Percentiles rank a stretch among this genome's conserved stretches.
Evolutionary conservation across 169 alveolate species (phyloP).

Genomic region (Cystoisospora suis): DNA sequence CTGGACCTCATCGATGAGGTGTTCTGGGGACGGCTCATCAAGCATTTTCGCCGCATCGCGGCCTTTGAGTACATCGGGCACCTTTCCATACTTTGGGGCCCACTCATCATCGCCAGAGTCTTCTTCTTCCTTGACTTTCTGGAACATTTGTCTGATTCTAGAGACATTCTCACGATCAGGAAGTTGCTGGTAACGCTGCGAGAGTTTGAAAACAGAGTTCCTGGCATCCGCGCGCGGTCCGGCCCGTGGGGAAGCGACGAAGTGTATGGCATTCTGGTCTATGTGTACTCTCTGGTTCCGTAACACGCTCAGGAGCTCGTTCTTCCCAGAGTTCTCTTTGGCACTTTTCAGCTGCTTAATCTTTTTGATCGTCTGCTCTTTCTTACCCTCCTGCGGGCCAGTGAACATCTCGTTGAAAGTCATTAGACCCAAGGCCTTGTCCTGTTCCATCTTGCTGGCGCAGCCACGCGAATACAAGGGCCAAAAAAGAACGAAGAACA

Average conservation of each 20-base stretch:
- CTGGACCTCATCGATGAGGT: neutral
- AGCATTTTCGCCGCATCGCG: neutral
- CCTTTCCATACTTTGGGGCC: neutral
- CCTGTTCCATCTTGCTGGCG: too few relatives aligned
- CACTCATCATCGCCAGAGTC: slow-evolving; percentile 2
- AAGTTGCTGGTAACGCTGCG: neutral
- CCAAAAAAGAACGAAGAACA: too few relatives aligned
- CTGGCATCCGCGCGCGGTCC: slow-evolving; percentile 11
- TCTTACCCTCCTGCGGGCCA: too few relatives aligned
- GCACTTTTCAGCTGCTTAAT: neutral
- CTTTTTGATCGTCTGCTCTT: neutral
- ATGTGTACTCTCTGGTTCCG: slow-evolving; percentile 2
- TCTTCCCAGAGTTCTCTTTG: neutral
- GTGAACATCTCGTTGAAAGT: neutral
- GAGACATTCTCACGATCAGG: neutral
- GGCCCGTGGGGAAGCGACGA: neutral
- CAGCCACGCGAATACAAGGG: too few relatives aligned
- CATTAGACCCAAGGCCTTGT: too few relatives aligned
- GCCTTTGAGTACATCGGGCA: neutral
- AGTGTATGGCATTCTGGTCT: slow-evolving; percentile 13
- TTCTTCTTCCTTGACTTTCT: neutral
- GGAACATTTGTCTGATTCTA: neutral
- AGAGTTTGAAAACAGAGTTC: neutral
- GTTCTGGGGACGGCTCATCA: neutral
- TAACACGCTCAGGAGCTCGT: neutral